A percentile compares a stretch with the other conserved stretches of the same genome.
Conservation (phyloP, 352 stramenopile species). For the Pythium aquatile region DNA sequence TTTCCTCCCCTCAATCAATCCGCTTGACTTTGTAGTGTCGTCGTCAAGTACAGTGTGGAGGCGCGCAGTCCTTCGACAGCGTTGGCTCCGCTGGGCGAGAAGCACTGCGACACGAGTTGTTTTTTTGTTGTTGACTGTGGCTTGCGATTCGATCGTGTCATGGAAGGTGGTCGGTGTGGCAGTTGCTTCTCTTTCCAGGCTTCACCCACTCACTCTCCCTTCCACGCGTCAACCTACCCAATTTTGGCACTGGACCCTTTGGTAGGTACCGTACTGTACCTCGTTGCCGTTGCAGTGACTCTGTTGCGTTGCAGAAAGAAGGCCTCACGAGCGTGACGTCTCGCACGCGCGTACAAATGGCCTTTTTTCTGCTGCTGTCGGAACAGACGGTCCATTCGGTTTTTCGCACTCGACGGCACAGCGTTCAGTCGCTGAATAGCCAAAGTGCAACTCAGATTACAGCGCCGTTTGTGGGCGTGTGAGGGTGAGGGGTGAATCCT, state of each 20-base stretch:
- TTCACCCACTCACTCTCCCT: constrained; percentile 10
- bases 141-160: neutral
- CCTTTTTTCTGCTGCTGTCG: constrained; percentile 27
- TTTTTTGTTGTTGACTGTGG: neutral
- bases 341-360: constrained; percentile 24
- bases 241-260: constrained; percentile 19
- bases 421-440: constrained; percentile 30
- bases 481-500: constrained; percentile 12
- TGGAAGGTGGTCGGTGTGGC: constrained; percentile 1
- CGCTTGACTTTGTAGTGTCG: neutral
- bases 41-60: neutral
- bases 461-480: constrained; percentile 15
- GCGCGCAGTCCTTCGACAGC: neutral
- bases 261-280: constrained; percentile 19
- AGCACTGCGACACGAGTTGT: neutral
- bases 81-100: neutral
- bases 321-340: constrained; percentile 22
- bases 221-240: constrained; percentile 18
- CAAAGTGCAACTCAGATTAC: constrained; percentile 36
- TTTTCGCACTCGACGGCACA: constrained; percentile 25
- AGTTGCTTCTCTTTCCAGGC: constrained; percentile 18
- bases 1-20: neutral
- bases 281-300: constrained; percentile 32
- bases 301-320: constrained; percentile 13
- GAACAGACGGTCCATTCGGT: constrained; percentile 21